Percentiles rank a stretch among this genome's conserved stretches.
Evolutionary conservation across 177 flowering plant genomes (phyloP).

Genomic region (Vitis hybrid): DNA sequence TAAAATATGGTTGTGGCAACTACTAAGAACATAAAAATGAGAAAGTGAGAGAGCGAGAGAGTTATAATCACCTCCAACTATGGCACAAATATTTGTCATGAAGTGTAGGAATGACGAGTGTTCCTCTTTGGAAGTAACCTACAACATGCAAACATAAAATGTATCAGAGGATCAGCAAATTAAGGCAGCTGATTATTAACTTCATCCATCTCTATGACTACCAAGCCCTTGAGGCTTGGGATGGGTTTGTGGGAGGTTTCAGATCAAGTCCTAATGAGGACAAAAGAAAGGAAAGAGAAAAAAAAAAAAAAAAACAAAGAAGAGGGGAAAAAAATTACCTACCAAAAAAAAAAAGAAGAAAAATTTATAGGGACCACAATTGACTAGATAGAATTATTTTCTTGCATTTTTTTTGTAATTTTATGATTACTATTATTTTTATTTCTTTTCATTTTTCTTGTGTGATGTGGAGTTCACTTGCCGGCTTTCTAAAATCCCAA

Average conservation of each 20-base stretch:
- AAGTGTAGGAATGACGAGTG: slow-evolving; percentile 64
- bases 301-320: not conserved
- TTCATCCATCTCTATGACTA: not conserved
- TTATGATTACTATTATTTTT: too few relatives aligned
- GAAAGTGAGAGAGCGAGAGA: slow-evolving; percentile 12
- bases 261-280: too few relatives aligned
- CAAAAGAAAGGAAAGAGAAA: not conserved
- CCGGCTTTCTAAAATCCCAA: too few relatives aligned
- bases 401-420: too few relatives aligned
- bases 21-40: too few relatives aligned
- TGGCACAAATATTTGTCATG: slow-evolving; percentile 72
- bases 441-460: too few relatives aligned
- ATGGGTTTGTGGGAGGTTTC: too few relatives aligned
- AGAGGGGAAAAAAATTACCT: not conserved
- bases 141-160: slow-evolving; percentile 13
- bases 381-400: too few relatives aligned
- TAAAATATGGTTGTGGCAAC: too few relatives aligned
- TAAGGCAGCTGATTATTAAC: not conserved
- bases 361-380: not conserved
- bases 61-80: slow-evolving; percentile 60
- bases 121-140: slow-evolving; percentile 66
- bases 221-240: not conserved
- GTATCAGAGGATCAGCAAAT: not conserved
- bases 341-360: not conserved
- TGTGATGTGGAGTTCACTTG: too few relatives aligned